These are phyloP conservation scores for Kluyveromyces wickerhamii DNA, from an alignment of 805 yeast genomes.

Conservation along the genomic window DNA sequence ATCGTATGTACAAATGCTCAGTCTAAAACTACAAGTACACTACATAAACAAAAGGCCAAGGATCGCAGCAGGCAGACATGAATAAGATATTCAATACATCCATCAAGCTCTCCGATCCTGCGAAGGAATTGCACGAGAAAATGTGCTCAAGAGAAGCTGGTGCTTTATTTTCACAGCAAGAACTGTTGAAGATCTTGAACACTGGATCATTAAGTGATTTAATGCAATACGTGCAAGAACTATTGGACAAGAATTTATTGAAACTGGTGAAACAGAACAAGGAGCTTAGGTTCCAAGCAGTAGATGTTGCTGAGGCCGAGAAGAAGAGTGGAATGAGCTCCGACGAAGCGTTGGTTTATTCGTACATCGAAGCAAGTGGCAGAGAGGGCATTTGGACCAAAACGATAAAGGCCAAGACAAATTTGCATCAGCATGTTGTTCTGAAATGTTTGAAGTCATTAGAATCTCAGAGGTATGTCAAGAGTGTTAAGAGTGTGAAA, in stretches of 20 bases:
- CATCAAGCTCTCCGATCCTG: slow-evolving; percentile 33
- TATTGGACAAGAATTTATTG: slow-evolving; percentile 50
- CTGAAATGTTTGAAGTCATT: slow-evolving; percentile 70
- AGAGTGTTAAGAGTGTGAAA: slow-evolving; percentile 83
- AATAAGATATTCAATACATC: not conserved
- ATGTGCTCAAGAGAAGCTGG: slow-evolving; percentile 50
- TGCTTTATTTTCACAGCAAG: slow-evolving; percentile 57
- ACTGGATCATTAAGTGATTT: slow-evolving; percentile 37
- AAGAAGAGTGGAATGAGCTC: slow-evolving; percentile 69
- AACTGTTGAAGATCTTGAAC: slow-evolving; percentile 46
- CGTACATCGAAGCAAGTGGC: slow-evolving; percentile 85
- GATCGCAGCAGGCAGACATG: too few relatives aligned
- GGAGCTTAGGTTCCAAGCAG: slow-evolving; percentile 67
- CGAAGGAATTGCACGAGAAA: slow-evolving; percentile 49
- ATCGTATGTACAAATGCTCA: too few relatives aligned
- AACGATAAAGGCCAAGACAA: slow-evolving; percentile 80
- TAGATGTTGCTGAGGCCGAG: slow-evolving; percentile 62
- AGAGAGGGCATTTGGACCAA: slow-evolving; percentile 97
- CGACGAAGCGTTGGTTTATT: slow-evolving; percentile 87
- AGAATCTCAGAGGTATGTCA: slow-evolving; percentile 76
- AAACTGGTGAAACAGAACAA: slow-evolving; percentile 63
- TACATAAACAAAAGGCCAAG: too few relatives aligned
- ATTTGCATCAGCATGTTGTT: slow-evolving; percentile 87
- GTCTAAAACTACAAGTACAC: too few relatives aligned
- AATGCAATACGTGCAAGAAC: slow-evolving; percentile 42